Percentiles rank a stretch among this genome's conserved stretches.
These are phyloP conservation scores for Coprinopsis cinerea DNA, from an alignment of 768 basidiomycete species.

Conservation along the genomic window DNA sequence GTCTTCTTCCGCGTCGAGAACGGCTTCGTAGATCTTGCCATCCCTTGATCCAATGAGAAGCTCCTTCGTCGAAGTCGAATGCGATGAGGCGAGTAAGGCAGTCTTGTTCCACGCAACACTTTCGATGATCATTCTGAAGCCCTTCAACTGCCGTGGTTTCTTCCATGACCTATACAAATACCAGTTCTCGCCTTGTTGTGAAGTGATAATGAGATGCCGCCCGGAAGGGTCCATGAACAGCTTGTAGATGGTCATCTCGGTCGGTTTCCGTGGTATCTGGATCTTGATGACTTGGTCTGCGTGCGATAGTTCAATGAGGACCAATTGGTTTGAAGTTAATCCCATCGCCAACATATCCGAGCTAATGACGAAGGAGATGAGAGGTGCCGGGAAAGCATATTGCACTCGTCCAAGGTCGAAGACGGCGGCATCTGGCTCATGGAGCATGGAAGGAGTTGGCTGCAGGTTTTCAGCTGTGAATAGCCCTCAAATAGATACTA, in stretches of 20 bases:
- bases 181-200: conserved; percentile 88
- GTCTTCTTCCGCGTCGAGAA: conserved; percentile 87
- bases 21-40: conserved; percentile 83
- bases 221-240: conserved; percentile 93
- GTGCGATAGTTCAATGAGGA: conserved; percentile 85
- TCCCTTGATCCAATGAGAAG: conserved; percentile 82
- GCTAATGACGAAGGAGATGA: conserved; percentile 76
- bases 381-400: conserved; percentile 79
- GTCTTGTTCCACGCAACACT: conserved; percentile 88
- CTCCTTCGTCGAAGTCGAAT: conserved; percentile 74
- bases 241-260: conserved; percentile 74
- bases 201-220: conserved; percentile 82
- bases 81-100: conserved; percentile 53
- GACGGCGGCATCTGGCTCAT: conserved; percentile 50
- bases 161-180: conserved; percentile 80
- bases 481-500: conserved; percentile 2
- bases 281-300: conserved; percentile 84
- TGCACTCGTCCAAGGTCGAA: conserved; percentile 89
- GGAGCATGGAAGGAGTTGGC: conserved; percentile 26
- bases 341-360: conserved; percentile 88
- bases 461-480: conserved; percentile 8
- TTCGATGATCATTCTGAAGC: conserved; percentile 83
- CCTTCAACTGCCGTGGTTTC: conserved; percentile 74
- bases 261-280: conserved; percentile 64
- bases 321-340: conserved; percentile 64